Evolutionary conservation across 75 land plant genomes (phyloP).

Genomic region (Azolla pinnata): DNA sequence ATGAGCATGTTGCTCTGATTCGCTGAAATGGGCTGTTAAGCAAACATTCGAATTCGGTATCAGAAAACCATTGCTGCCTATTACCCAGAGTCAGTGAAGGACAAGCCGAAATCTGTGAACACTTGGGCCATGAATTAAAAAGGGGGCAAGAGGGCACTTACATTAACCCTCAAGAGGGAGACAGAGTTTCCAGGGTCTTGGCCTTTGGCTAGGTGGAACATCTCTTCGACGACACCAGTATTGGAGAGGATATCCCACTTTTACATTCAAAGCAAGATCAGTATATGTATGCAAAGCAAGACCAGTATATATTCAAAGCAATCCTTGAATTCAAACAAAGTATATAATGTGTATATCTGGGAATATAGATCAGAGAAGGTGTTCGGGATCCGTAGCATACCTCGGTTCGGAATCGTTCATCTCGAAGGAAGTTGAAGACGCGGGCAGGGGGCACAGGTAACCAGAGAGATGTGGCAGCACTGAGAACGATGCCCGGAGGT

Average conservation of each 20-base stretch:
- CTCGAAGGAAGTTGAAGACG: conserved; percentile 68
- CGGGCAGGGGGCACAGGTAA: conserved; percentile 54
- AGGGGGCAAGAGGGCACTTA: conserved; percentile 13
- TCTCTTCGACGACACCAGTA: conserved; percentile 64
- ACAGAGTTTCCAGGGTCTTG: conserved; percentile 74
- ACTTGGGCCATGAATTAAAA: neutral
- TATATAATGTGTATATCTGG: neutral
- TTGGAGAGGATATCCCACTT: conserved; percentile 69
- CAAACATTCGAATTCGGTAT: neutral
- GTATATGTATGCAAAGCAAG: neutral
- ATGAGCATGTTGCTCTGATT: conserved; percentile 28
- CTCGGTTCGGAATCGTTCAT: conserved; percentile 56
- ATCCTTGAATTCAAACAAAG: neutral
- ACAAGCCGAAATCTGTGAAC: too few relatives aligned
- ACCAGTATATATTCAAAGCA: neutral
- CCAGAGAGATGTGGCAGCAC: conserved; percentile 89
- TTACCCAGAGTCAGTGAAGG: neutral
- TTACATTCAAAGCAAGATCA: conserved; percentile 25
- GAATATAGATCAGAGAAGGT: neutral
- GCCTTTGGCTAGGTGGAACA: conserved; percentile 74
- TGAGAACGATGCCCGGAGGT: conserved; percentile 77
- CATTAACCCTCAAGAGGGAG: conserved; percentile 55
- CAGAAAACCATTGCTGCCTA: neutral
- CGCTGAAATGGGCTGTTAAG: conserved; percentile 8
- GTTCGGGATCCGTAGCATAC: conserved; percentile 13